phyloP scores from a whole-genome alignment of 768 basidiomycete genomes.

The Auricularia cornea region DNA sequence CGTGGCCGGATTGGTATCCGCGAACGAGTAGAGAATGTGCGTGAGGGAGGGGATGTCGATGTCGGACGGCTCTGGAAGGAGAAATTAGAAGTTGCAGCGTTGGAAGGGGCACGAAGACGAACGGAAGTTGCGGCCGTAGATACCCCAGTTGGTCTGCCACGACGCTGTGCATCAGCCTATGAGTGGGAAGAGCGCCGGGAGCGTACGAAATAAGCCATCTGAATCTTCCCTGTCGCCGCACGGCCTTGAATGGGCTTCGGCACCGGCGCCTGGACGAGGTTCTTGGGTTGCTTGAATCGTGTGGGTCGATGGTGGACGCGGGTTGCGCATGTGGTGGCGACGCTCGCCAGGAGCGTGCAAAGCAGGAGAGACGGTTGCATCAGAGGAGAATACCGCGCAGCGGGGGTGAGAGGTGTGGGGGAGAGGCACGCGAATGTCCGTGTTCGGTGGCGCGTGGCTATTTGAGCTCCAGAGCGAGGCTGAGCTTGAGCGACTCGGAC shows the following conservation, averaged over 20 bases:
- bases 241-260: too few relatives aligned
- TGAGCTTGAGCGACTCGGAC: neutral
- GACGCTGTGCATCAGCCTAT: neutral
- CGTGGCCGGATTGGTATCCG: conserved; percentile 53
- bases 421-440: neutral
- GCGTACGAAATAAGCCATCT: neutral
- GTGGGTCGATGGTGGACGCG: neutral
- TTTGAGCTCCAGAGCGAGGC: neutral
- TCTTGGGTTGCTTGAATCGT: neutral
- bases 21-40: conserved; percentile 75
- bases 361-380: neutral
- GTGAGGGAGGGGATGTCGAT: conserved; percentile 53
- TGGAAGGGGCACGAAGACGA: conserved; percentile 28
- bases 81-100: conserved; percentile 20
- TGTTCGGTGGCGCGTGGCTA: neutral
- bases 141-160: conserved; percentile 29
- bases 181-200: neutral
- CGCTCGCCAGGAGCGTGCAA: neutral
- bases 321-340: neutral
- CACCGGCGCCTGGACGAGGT: neutral
- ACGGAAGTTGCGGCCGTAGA: conserved; percentile 61
- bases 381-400: neutral
- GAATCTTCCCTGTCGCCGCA: neutral
- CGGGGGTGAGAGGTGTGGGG: neutral
- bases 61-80: conserved; percentile 49